Conservation (phyloP, 2,329 filamentous ascomycete species). For the Botrytis porri region DNA sequence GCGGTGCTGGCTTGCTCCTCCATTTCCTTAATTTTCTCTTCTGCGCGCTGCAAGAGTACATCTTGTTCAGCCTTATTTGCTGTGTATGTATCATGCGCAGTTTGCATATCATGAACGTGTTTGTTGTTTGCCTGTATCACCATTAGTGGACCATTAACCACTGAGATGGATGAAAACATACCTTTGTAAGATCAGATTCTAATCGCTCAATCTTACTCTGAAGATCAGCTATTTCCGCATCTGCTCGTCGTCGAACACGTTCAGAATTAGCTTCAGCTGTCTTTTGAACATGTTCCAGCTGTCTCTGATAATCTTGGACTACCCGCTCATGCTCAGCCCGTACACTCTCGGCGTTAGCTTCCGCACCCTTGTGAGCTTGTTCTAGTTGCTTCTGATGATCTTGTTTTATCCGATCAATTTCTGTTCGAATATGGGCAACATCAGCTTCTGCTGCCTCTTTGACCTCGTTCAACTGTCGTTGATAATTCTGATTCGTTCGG, state of each 20-base stretch:
- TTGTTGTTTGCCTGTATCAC: conserved; percentile 54
- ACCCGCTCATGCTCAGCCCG: conserved; percentile 39
- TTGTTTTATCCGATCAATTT: conserved; percentile 37
- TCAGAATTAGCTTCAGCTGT: conserved; percentile 49
- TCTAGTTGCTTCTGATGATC: conserved; percentile 45
- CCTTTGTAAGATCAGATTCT: conserved; percentile 61
- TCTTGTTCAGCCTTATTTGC: conserved; percentile 40
- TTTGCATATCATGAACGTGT: conserved; percentile 58
- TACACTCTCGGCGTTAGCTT: conserved; percentile 49
- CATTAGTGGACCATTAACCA: conserved; percentile 26
- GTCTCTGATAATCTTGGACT: conserved; percentile 41
- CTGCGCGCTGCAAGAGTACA: conserved; percentile 30
- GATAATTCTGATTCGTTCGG: conserved; percentile 30
- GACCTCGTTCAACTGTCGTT: conserved; percentile 47
- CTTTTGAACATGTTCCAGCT: conserved; percentile 48
- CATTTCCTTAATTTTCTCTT: conserved; percentile 48
- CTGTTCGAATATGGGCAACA: conserved; percentile 44
- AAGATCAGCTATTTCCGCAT: conserved; percentile 63
- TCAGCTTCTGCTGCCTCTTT: conserved; percentile 50
- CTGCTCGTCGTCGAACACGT: conserved; percentile 48
- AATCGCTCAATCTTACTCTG: conserved; percentile 58
- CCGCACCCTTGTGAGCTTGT: conserved; percentile 46
- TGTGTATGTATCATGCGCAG: conserved; percentile 50
- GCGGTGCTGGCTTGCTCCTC: conserved; percentile 34
- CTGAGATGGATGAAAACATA: conserved; percentile 31